Evolutionary conservation across 2,329 filamentous ascomycete species (phyloP).

Genomic region (Colletotrichum sp.): DNA sequence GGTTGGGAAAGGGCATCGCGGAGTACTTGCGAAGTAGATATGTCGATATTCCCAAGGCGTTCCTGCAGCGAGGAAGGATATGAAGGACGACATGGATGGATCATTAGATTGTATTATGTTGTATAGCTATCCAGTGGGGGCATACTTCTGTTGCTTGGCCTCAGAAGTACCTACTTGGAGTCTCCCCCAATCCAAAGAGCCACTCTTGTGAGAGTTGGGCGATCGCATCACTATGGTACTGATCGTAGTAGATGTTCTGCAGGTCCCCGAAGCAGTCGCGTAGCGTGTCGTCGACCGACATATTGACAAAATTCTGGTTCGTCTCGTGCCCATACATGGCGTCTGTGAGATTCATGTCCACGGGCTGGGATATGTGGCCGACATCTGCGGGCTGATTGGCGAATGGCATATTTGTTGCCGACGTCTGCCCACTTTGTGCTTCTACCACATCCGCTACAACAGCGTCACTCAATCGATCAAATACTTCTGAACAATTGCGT

Average conservation of each 20-base stretch:
- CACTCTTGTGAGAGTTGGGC: constrained; percentile 26
- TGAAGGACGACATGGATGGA: not conserved
- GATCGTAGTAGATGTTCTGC: constrained; percentile 24
- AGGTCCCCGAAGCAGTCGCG: constrained; percentile 39
- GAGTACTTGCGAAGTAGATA: constrained; percentile 39
- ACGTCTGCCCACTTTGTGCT: constrained; percentile 2
- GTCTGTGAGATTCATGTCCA: not conserved
- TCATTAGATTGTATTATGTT: not conserved
- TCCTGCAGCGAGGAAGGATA: constrained; percentile 33
- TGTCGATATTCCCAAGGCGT: constrained; percentile 36
- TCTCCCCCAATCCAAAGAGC: constrained; percentile 21
- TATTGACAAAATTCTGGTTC: constrained; percentile 18
- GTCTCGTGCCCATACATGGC: not conserved
- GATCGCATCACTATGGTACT: constrained; percentile 26
- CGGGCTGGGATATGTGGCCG: not conserved
- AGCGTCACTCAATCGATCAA: constrained; percentile 45
- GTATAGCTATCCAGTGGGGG: accelerated
- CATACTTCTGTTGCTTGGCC: accelerated
- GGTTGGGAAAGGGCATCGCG: constrained; percentile 38
- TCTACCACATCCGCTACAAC: constrained; percentile 44
- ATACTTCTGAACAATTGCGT: constrained; percentile 44
- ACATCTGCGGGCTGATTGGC: not conserved
- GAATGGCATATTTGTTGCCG: not conserved
- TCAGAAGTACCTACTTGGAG: not conserved
- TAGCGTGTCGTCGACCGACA: constrained; percentile 41